Evolutionary conservation across 805 yeast species (phyloP).

Genomic region (Saccharomycopsis fodiens): DNA sequence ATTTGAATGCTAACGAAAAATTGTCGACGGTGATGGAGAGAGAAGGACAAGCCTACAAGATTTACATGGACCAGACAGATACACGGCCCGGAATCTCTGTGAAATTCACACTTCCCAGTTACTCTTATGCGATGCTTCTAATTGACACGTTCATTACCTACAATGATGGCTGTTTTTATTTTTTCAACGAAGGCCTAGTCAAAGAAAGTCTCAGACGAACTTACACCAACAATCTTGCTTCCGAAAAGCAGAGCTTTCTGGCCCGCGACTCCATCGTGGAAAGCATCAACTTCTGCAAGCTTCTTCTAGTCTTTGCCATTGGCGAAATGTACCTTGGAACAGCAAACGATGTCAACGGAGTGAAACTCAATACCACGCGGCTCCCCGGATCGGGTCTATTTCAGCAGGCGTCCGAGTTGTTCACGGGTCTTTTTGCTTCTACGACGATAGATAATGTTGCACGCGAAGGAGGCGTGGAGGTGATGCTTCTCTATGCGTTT

Average conservation of each 20-base stretch:
- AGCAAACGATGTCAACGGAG: conserved; percentile 54
- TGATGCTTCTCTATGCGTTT: conserved; percentile 65
- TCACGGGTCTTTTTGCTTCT: conserved; percentile 68
- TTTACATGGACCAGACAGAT: conserved; percentile 59
- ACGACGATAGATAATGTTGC: conserved; percentile 76
- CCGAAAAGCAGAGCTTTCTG: conserved; percentile 7
- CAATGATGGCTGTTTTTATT: conserved; percentile 79
- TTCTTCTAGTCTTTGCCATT: conserved; percentile 62
- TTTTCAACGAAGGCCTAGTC: conserved; percentile 74
- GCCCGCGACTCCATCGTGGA: conserved; percentile 51
- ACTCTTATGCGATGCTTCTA: conserved; percentile 64
- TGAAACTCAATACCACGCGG: conserved; percentile 31
- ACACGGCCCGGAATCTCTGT: conserved; percentile 63
- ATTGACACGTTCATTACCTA: conserved; percentile 73
- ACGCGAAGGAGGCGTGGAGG: conserved; percentile 75
- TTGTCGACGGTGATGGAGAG: conserved; percentile 50
- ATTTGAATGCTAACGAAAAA: conserved; percentile 28
- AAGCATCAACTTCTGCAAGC: conserved; percentile 76
- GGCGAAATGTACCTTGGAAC: conserved; percentile 83
- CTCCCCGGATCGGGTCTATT: conserved; percentile 76
- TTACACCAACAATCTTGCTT: conserved; percentile 41
- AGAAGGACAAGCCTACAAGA: conserved; percentile 70
- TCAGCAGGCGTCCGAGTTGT: conserved; percentile 70
- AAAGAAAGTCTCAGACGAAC: conserved; percentile 57
- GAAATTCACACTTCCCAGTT: conserved; percentile 67